Evolutionary conservation across 495 filamentous ascomycete genomes (phyloP), one percentile per base, ranked within the genome.

Genomic region (Penicillium antarcticum): DNA sequence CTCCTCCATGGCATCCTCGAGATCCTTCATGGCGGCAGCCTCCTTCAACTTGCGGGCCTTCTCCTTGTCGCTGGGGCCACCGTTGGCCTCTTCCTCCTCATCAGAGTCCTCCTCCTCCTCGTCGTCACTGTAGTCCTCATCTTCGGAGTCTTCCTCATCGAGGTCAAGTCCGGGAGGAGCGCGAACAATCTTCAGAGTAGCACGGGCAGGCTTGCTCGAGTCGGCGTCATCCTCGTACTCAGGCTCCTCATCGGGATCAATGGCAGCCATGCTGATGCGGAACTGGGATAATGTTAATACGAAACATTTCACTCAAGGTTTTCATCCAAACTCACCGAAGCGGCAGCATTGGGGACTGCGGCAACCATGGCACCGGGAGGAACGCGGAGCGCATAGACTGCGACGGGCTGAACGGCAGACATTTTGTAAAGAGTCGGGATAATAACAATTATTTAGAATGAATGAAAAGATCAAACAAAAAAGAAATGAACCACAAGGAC

Each of bases 221-320:
- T 84, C 84, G 52, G 76, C 74, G 32, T 80, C 79, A 32, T 82
- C 78, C 48, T 85, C 81, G 45, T 79, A 79, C 53, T 88, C 82
- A 34, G 87, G 83, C 40, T 74, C 77, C 54, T 88, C 87, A 60
- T 82, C 87, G 31, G 94, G 94, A 67, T 99, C 92, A 61, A 99
- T 85, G 60, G 94, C 94, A 60, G 95, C 94, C 94, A 99, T 99
- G 62, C 90, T 97, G 57, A 99, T 87, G 61, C 89, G 91, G 75
- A 96, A 91, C 92, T 96, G 49, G 34, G 43, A 23, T 24, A 14
- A 34, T 34, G 51, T 59, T 35, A 66, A 54, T 36, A 5, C 31
- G 4, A 17, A 13, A 1, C 44, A 29, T 48, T 13, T 46, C 52
- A 29, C 67, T 51, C 63, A 42, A 60, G 46, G 42, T 14, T 16